phyloP scores from a whole-genome alignment of 2,329 filamentous ascomycete genomes.

The Bimuria novae-zelandiae region DNA sequence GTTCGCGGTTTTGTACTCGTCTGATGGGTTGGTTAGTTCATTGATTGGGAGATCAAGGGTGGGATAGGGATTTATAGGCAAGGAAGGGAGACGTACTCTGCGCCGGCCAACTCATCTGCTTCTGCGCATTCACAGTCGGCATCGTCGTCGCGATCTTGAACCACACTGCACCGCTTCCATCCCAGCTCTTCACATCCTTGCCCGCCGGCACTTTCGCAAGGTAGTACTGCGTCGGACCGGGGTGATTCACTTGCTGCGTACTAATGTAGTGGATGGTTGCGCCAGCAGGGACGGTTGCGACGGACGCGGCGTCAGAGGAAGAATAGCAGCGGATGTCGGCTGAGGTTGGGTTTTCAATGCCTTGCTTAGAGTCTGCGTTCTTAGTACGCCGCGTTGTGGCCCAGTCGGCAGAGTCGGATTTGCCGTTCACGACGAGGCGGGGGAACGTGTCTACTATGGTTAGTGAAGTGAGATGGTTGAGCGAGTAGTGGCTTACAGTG shows the following conservation, averaged over 20 bases:
- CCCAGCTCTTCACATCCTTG: conserved; percentile 29
- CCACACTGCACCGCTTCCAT: conserved; percentile 33
- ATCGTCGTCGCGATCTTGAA: conserved; percentile 34
- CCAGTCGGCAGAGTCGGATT: conserved; percentile 33
- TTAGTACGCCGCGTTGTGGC: conserved; percentile 31
- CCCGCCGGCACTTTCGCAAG: conserved; percentile 34
- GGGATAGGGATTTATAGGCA: neutral
- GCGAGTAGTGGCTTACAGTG: conserved; percentile 23
- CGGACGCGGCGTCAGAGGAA: conserved; percentile 24
- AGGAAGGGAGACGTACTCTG: conserved; percentile 25
- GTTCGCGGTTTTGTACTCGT: conserved; percentile 38
- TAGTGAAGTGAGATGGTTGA: neutral
- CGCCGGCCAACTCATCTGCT: conserved; percentile 38
- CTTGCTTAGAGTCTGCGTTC: conserved; percentile 35
- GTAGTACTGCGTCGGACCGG: conserved; percentile 37
- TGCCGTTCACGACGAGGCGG: conserved; percentile 29
- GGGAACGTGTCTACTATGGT: conserved; percentile 31
- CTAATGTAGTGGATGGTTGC: conserved; percentile 34
- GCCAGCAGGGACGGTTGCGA: conserved; percentile 30
- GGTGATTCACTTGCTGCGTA: conserved; percentile 39
- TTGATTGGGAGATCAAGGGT: neutral
- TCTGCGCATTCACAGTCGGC: conserved; percentile 30
- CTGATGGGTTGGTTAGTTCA: conserved; percentile 7
- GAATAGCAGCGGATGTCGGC: conserved; percentile 38
- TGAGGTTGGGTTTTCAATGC: conserved; percentile 33